Evolutionary conservation across 2,329 filamentous ascomycete species (phyloP).

Genomic region (Didymella keratinophila): DNA sequence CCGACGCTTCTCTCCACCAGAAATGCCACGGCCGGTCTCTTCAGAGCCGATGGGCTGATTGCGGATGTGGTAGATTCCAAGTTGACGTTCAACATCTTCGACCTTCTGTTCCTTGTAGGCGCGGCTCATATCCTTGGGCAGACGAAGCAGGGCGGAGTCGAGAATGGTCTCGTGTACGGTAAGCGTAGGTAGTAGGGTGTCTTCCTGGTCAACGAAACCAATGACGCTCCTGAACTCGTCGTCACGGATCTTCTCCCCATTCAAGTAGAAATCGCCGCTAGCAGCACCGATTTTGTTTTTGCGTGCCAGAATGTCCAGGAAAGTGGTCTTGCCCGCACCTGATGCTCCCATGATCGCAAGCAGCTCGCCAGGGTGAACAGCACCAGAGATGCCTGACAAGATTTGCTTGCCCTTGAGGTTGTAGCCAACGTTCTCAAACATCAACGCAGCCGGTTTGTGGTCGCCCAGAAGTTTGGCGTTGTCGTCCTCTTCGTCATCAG

Average conservation of each 20-base stretch:
- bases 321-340: conserved; percentile 95
- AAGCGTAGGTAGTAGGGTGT: conserved; percentile 93
- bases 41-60: conserved; percentile 96
- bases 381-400: conserved; percentile 78
- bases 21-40: conserved; percentile 94
- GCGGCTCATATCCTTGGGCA: conserved; percentile 91
- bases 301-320: conserved; percentile 91
- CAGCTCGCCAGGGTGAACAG: conserved; percentile 93
- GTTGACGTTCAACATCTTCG: conserved; percentile 91
- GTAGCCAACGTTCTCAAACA: conserved; percentile 89
- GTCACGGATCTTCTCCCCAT: conserved; percentile 88
- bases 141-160: conserved; percentile 86
- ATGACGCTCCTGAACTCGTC: conserved; percentile 88
- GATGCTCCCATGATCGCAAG: conserved; percentile 98
- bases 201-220: conserved; percentile 97
- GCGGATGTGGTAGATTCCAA: conserved; percentile 92
- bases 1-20: conserved; percentile 93
- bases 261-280: conserved; percentile 86
- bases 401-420: conserved; percentile 88
- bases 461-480: conserved; percentile 85
- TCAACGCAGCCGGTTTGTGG: conserved; percentile 87
- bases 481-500: conserved; percentile 86
- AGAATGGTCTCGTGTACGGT: conserved; percentile 98
- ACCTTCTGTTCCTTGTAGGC: conserved; percentile 90
- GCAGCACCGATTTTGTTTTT: conserved; percentile 92